phyloP scores from a whole-genome alignment of 805 yeast genomes.

The Starmerella tilneyi region DNA sequence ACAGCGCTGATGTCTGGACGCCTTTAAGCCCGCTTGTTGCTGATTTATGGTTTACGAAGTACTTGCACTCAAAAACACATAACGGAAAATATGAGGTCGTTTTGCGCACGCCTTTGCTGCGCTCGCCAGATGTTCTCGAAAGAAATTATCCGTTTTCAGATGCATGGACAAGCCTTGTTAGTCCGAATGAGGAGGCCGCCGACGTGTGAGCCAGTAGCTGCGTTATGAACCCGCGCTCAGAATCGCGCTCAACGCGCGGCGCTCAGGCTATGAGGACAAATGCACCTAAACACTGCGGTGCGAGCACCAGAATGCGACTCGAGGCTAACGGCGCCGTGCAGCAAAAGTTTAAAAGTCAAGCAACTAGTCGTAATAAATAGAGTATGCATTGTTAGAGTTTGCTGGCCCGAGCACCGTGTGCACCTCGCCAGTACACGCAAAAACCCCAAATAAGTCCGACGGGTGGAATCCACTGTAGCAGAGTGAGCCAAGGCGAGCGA shows the following conservation, averaged over 20 bases:
- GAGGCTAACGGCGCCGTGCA: no score
- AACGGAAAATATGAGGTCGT: neutral
- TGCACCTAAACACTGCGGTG: no score
- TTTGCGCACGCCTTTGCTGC: slow-evolving; percentile 8
- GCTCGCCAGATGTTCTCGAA: slow-evolving; percentile 20
- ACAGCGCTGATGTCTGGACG: neutral
- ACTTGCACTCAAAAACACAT: neutral
- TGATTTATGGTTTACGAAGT: slow-evolving; percentile 8
- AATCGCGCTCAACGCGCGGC: no score
- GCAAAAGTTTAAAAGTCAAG: neutral
- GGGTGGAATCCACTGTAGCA: slow-evolving; percentile 32
- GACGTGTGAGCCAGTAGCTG: neutral
- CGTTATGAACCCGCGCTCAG: no score
- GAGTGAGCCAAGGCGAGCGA: slow-evolving; percentile 32
- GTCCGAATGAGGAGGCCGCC: neutral
- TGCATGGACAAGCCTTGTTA: slow-evolving; percentile 6
- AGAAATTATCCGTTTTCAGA: slow-evolving; percentile 4
- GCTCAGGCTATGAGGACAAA: no score
- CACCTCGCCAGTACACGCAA: slow-evolving; percentile 11
- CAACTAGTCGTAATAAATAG: neutral
- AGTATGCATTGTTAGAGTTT: neutral
- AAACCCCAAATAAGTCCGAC: slow-evolving; percentile 26
- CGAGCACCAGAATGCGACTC: no score
- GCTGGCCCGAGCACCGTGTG: neutral
- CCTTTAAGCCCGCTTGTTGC: slow-evolving; percentile 13